phyloP scores from a whole-genome alignment of 2,329 filamentous ascomycete genomes.

The Chalara sp. region DNA sequence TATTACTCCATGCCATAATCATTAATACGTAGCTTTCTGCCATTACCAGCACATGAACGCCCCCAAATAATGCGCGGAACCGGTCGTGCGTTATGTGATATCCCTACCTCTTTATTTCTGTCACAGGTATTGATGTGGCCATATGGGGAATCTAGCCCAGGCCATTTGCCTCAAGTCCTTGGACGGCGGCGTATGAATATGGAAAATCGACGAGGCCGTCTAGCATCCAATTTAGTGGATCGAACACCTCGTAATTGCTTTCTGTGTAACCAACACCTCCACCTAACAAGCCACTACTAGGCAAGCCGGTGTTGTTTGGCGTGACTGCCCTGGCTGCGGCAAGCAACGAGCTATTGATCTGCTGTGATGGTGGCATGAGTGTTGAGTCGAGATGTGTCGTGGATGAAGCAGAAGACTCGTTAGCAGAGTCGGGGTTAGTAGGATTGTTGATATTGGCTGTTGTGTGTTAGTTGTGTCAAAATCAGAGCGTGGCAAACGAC shows the following conservation, averaged over 20 bases:
- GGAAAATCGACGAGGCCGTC: constrained; percentile 80
- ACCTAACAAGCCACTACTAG: constrained; percentile 17
- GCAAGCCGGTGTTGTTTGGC: constrained; percentile 17
- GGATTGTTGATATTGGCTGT: constrained; percentile 71
- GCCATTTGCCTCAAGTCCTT: constrained; percentile 35
- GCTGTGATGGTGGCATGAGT: constrained; percentile 36
- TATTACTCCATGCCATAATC: too few relatives aligned
- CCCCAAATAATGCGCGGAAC: too few relatives aligned
- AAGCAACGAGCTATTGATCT: constrained; percentile 20
- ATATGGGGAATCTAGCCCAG: constrained; percentile 11
- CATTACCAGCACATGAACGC: too few relatives aligned
- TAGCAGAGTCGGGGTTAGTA: constrained; percentile 74
- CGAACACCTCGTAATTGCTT: constrained; percentile 79
- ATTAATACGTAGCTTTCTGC: too few relatives aligned
- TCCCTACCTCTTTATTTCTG: too few relatives aligned
- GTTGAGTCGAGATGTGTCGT: constrained; percentile 57
- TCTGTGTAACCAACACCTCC: constrained; percentile 49
- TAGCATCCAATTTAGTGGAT: constrained; percentile 89
- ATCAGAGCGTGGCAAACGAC: constrained; percentile 16
- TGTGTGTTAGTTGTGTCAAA: constrained; percentile 18
- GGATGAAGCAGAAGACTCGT: constrained; percentile 64
- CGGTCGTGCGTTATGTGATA: too few relatives aligned
- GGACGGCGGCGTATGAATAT: constrained; percentile 54
- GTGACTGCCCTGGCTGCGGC: constrained; percentile 15
- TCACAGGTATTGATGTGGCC: not conserved